Conservation (phyloP, 176 grass and related monocot genomes). For the Eleusine indica region DNA sequence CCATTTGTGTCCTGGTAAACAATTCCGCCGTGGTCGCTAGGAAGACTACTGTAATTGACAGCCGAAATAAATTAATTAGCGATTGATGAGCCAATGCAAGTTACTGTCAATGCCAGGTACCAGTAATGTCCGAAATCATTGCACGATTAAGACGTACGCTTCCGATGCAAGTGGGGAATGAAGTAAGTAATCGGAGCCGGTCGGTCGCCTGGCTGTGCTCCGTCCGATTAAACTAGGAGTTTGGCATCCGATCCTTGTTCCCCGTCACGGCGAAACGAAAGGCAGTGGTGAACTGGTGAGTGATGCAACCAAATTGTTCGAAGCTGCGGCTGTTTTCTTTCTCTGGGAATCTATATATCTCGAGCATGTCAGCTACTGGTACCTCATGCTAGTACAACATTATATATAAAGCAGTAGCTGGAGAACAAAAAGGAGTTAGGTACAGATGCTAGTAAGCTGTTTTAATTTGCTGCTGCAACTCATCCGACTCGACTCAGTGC, state of each 20-base stretch:
- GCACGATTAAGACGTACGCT: not conserved
- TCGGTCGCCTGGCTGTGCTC: not conserved
- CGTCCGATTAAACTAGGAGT: not conserved
- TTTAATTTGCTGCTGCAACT: not conserved
- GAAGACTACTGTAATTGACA: not conserved
- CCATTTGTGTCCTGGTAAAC: too few species aligned
- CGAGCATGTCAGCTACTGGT: constrained; percentile 28
- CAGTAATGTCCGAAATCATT: constrained; percentile 9
- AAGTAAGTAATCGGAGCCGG: not conserved
- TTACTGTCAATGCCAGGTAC: not conserved
- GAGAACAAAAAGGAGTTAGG: constrained; percentile 37
- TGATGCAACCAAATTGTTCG: constrained; percentile 35
- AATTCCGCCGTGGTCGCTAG: not conserved
- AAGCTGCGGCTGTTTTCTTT: not conserved
- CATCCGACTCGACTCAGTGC: not conserved
- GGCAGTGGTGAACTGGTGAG: not conserved
- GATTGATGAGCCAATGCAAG: too few species aligned
- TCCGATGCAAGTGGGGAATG: not conserved
- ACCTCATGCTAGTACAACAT: not conserved
- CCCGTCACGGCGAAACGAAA: constrained; percentile 11
- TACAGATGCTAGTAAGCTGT: constrained; percentile 15
- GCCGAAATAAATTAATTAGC: not conserved
- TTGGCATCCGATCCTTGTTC: constrained; percentile 48
- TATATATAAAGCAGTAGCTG: not conserved
- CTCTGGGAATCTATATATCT: constrained; percentile 15